Evolutionary conservation across 208 protist genomes (phyloP).

Genomic region (Dictyostelium gargantuum): DNA sequence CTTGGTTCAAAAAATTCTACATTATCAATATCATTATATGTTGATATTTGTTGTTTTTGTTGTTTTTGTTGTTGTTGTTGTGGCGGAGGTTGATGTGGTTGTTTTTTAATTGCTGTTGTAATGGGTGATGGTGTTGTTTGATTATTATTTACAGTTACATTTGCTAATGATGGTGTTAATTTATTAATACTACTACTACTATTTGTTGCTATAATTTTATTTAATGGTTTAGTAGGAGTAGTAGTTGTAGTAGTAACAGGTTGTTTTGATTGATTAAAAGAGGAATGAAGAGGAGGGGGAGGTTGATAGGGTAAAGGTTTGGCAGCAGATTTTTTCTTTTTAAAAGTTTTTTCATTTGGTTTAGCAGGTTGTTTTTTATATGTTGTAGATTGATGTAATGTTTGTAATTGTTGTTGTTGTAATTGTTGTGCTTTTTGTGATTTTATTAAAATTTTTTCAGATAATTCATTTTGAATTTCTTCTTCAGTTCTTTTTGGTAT

Average conservation of each 20-base stretch:
- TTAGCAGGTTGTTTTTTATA: neutral
- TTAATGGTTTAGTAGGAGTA: no score
- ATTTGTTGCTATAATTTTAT: no score
- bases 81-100: neutral
- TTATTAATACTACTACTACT: no score
- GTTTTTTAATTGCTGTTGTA: neutral
- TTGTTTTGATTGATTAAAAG: neutral
- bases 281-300: no score
- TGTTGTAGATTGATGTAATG: neutral
- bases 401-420: neutral
- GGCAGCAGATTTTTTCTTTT: neutral
- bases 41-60: neutral
- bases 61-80: neutral
- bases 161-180: no score
- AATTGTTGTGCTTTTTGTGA: neutral
- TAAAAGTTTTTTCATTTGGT: neutral
- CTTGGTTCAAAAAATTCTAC: neutral
- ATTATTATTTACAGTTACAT: no score
- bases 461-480: constrained; percentile 5
- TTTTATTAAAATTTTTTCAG: neutral
- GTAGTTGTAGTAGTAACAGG: no score
- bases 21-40: neutral
- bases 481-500: constrained; percentile 8
- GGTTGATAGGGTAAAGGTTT: neutral
- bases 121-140: no score